These are phyloP conservation scores for Claviceps paspali DNA, from an alignment of 2,329 filamentous ascomycete genomes.

Conservation along the genomic window DNA sequence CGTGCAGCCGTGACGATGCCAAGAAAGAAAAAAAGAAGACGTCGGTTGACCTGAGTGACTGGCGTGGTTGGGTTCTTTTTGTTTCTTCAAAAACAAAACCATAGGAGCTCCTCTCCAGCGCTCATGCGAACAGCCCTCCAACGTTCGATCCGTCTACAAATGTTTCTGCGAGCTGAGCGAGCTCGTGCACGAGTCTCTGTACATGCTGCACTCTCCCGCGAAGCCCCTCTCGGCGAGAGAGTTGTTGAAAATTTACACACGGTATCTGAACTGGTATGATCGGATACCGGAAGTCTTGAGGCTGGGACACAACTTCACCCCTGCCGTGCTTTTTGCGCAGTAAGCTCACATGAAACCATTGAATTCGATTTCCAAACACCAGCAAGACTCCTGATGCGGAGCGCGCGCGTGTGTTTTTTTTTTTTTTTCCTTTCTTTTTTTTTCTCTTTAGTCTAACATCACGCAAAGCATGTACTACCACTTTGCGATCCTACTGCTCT, in stretches of 20 bases:
- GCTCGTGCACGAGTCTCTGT: conserved; percentile 56
- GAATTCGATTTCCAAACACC: too few species aligned
- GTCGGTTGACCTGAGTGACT: too few species aligned
- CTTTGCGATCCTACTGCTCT: conserved; percentile 56
- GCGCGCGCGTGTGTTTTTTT: too few species aligned
- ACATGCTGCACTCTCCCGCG: conserved; percentile 56
- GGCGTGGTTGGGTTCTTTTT: too few species aligned
- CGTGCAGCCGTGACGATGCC: too few species aligned
- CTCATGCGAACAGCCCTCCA: conserved; percentile 46
- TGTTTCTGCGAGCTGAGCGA: conserved; percentile 60
- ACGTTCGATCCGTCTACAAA: conserved; percentile 52
- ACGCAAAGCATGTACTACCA: conserved; percentile 50
- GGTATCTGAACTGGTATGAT: conserved; percentile 59
- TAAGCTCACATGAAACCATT: too few species aligned
- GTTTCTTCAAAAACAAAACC: neutral
- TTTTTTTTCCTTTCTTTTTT: too few species aligned
- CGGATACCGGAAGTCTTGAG: conserved; percentile 48
- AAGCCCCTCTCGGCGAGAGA: conserved; percentile 47
- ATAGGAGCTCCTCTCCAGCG: conserved; percentile 36
- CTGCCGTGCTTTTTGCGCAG: conserved; percentile 60
- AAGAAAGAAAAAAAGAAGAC: neutral
- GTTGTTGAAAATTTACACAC: conserved; percentile 48
- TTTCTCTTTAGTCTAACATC: neutral
- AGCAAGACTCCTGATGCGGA: too few species aligned
- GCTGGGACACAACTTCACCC: conserved; percentile 54